Conservation (phyloP, 1,284 basidiomycete genomes). For the Pterulicium gracile region DNA sequence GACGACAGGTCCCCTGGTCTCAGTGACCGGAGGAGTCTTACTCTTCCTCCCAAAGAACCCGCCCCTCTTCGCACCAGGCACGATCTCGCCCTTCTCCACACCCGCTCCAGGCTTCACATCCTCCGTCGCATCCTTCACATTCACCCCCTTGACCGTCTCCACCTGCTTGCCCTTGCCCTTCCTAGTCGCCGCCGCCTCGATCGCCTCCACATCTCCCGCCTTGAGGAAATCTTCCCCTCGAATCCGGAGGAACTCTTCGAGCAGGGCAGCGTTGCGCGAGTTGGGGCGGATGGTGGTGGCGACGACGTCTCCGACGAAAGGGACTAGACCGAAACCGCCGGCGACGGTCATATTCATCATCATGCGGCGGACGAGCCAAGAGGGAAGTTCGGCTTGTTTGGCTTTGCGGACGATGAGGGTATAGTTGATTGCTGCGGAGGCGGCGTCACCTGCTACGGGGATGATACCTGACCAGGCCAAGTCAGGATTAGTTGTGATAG, state of each 20-base stretch:
- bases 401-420: conserved; percentile 71
- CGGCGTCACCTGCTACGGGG: conserved; percentile 61
- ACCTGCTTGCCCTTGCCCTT: conserved; percentile 13
- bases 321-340: conserved; percentile 65
- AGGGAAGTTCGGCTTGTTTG: conserved; percentile 61
- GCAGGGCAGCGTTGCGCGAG: conserved; percentile 71
- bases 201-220: conserved; percentile 23
- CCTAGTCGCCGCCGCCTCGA: conserved; percentile 9
- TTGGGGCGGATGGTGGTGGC: conserved; percentile 81
- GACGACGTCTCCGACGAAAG: conserved; percentile 69
- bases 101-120: conserved; percentile 45
- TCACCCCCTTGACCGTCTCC: conserved; percentile 15
- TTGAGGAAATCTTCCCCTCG: conserved; percentile 56
- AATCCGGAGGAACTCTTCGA: conserved; percentile 63
- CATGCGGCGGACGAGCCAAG: conserved; percentile 66
- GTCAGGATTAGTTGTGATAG: background rate
- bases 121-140: conserved; percentile 25
- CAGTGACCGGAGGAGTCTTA: no score
- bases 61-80: no score
- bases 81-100: conserved; percentile 22
- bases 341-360: conserved; percentile 71
- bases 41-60: no score
- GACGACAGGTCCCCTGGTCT: no score
- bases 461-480: conserved; percentile 37
- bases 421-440: conserved; percentile 64